Evolutionary conservation across 2,329 filamentous ascomycete species (phyloP).

Genomic region (Teratosphaeria epicoccoides): DNA sequence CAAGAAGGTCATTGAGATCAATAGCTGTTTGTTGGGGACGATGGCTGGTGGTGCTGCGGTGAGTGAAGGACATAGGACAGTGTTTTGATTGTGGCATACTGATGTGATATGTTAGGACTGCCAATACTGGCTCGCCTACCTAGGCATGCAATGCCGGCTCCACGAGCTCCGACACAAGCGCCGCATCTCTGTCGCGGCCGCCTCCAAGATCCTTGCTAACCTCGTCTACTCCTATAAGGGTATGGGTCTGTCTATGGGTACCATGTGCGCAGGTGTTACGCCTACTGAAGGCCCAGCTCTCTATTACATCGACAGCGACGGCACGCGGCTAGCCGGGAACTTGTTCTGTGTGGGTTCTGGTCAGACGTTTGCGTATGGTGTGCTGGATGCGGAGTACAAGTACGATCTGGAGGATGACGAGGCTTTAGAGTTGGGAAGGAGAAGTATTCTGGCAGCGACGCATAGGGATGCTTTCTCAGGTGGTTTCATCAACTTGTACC

Average conservation of each 20-base stretch:
- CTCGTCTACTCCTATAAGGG: conserved; percentile 98
- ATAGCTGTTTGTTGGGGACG: conserved; percentile 83
- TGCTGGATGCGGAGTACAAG: conserved; percentile 87
- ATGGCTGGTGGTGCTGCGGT: conserved; percentile 96
- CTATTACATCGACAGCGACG: conserved; percentile 98
- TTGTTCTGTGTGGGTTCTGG: conserved; percentile 96
- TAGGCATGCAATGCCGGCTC: conserved; percentile 97
- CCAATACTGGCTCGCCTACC: conserved; percentile 98
- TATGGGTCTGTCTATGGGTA: conserved; percentile 97
- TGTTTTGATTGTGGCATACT: not conserved
- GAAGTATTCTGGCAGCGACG: conserved; percentile 90
- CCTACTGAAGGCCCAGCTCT: conserved; percentile 91
- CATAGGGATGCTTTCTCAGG: conserved; percentile 98
- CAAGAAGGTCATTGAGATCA: conserved; percentile 99
- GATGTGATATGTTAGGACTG: conserved; percentile 57
- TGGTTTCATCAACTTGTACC: conserved; percentile 97
- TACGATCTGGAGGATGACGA: conserved; percentile 83
- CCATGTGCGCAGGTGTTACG: conserved; percentile 97
- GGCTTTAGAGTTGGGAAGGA: conserved; percentile 77
- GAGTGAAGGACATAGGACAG: conserved; percentile 25
- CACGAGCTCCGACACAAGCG: conserved; percentile 99
- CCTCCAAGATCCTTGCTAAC: conserved; percentile 97
- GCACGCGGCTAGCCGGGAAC: conserved; percentile 83
- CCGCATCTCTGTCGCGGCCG: conserved; percentile 92
- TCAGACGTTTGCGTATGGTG: conserved; percentile 97